Percentiles rank a stretch among this genome's conserved stretches.
Conservation (phyloP, 176 grass and related monocot species). For the Zoysia pacifica region DNA sequence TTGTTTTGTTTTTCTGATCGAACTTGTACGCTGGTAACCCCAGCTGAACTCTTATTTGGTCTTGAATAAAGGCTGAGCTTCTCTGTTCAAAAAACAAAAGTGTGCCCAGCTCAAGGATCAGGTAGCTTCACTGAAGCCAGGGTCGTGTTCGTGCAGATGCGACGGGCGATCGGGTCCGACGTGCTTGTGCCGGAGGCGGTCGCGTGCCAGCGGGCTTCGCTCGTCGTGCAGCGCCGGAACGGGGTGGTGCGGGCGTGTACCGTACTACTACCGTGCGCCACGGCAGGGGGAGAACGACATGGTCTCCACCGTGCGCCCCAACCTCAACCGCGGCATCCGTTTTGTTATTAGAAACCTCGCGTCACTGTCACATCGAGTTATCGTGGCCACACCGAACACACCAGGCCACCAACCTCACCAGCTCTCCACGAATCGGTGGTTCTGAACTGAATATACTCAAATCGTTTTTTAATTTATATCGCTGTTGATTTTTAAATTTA, state of each 20-base stretch:
- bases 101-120: too few relatives aligned
- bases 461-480: too few relatives aligned
- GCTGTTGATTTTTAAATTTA: too few relatives aligned
- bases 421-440: neutral
- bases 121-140: too few relatives aligned
- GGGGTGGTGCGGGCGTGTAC: neutral
- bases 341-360: neutral
- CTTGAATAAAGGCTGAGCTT: too few relatives aligned
- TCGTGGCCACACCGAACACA: neutral
- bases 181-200: neutral
- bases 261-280: neutral
- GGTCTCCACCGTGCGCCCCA: constrained; percentile 30
- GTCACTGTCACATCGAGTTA: neutral
- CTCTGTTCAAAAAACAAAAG: too few relatives aligned
- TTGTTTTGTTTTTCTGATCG: too few relatives aligned
- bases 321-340: neutral
- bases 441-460: neutral
- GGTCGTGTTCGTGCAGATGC: too few relatives aligned
- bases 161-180: too few relatives aligned
- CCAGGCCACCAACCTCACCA: neutral
- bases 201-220: neutral
- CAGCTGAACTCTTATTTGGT: too few relatives aligned
- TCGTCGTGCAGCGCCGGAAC: neutral
- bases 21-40: too few relatives aligned
- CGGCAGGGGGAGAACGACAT: constrained; percentile 15